phyloP scores from a whole-genome alignment of 148 eudicot species.

The Camellia granthamiana region DNA sequence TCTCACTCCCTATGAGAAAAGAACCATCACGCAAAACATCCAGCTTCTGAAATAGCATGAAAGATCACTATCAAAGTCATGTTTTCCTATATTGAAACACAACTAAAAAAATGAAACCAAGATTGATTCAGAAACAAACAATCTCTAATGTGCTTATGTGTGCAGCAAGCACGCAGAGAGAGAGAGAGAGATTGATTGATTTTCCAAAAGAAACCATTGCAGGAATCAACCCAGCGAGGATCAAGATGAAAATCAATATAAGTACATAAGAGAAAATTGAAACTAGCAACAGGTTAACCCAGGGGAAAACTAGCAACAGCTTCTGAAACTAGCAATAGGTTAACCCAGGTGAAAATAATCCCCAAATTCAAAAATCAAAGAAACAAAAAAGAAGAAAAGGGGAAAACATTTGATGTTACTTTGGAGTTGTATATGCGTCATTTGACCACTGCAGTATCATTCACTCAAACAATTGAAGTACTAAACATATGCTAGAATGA shows the following conservation, averaged over 20 bases:
- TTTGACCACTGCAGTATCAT: background rate
- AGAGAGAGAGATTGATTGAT: background rate
- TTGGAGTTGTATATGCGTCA: no score
- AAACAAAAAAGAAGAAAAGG: background rate
- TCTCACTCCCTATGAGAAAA: conserved; percentile 47
- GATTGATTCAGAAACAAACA: background rate
- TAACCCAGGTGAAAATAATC: background rate
- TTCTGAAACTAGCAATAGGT: background rate
- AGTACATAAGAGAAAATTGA: background rate
- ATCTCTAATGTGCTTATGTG: background rate
- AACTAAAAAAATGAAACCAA: background rate
- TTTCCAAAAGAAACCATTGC: background rate
- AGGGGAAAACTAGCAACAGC: background rate
- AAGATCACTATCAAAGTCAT: background rate
- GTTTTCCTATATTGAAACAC: background rate
- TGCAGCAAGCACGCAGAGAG: background rate
- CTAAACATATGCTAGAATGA: background rate
- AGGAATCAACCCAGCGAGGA: conserved; percentile 4
- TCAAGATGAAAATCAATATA: background rate
- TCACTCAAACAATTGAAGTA: background rate
- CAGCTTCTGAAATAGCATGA: conserved; percentile 45
- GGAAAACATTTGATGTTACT: background rate
- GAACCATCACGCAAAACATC: conserved; percentile 39
- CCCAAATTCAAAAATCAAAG: background rate
- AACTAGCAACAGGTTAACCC: background rate